Evolutionary conservation across 2,329 filamentous ascomycete genomes (phyloP), one percentile per base, ranked within the genome.

Genomic region (Fusarium pininemorale): DNA sequence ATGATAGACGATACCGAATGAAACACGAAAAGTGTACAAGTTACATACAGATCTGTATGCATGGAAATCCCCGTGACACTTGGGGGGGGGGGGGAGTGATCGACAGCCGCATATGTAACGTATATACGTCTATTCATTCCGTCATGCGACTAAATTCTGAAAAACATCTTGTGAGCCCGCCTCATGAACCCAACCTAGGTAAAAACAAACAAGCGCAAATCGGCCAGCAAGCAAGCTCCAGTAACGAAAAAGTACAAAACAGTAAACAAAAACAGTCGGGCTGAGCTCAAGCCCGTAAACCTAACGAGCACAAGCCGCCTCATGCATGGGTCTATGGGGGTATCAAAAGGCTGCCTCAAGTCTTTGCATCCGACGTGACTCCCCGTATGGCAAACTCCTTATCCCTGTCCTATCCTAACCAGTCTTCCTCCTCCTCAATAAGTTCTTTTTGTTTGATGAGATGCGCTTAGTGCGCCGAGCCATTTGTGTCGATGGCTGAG

Each of bases 401-500:
- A 28, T 66, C 42, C 69, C 56, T 45, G 28, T 66, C 69, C 56
- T 45, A 37, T 65, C 65, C 58, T 50, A 20, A 37, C 45, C 26
- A 57, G 26, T 60, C 50, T 41, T 45, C 59, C 26, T 37, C 38
- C 47, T 69, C 58, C 30, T 66, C 37, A 20, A 32, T 45, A 5
- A 26, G 39, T 30, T 54, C 35, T 10, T 32, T 58, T 37, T 53
- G 18, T 66, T 42, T 18, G 14, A 8, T 18, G 30, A 24, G 11
- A 8, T 18, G 24, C 11, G 30, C 35, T 77, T 66, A 79, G 39
- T 75, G 72, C 9, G 87, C 90, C 58, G 88, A 91, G 57, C 87
- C 86, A 4, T 74, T 76, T 51, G 72, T 60, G 28, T 83, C 79
- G n/a, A 82, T 60, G 37, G 77, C 78, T 32, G 81, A 79, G 72